phyloP scores from a whole-genome alignment of 164 flowering plant species.

The Piper longum region DNA sequence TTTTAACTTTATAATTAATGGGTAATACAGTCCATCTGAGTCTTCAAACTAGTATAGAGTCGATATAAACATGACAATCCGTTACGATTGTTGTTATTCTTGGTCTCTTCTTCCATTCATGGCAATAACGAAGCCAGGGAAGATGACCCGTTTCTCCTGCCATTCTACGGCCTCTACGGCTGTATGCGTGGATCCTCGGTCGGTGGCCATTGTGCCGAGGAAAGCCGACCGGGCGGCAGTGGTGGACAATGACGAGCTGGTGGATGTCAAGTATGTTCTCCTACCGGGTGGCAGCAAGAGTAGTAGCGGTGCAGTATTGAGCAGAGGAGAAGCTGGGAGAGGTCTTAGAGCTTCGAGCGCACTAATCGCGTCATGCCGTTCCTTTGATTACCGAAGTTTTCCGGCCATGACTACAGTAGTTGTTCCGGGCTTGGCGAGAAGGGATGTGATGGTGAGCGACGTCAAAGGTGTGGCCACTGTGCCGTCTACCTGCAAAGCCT shows the following conservation, averaged over 20 bases:
- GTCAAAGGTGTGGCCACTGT: too few species aligned
- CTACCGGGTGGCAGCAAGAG: constrained; percentile 19
- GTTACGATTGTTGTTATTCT: neutral
- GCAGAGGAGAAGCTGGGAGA: neutral
- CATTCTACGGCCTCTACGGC: constrained; percentile 45
- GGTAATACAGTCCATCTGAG: too few species aligned
- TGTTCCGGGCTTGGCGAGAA: too few species aligned
- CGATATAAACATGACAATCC: too few species aligned
- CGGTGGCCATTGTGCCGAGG: constrained; percentile 34
- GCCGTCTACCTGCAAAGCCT: too few species aligned
- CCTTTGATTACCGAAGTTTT: too few species aligned
- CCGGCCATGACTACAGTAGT: too few species aligned
- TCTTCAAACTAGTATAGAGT: too few species aligned
- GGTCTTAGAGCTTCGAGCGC: neutral
- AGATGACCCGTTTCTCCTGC: constrained; percentile 58
- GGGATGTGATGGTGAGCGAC: too few species aligned
- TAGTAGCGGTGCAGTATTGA: neutral
- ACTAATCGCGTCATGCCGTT: neutral
- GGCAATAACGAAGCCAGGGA: constrained; percentile 14
- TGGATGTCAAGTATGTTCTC: constrained; percentile 25
- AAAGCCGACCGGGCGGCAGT: constrained; percentile 12
- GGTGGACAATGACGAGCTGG: constrained; percentile 17
- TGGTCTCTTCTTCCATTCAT: neutral
- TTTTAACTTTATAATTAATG: too few species aligned
- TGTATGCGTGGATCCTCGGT: constrained; percentile 41